A percentile compares a stretch with the other conserved stretches of the same genome.
Evolutionary conservation across 805 yeast genomes (phyloP).

Genomic region (Kuraishia hungarica): DNA sequence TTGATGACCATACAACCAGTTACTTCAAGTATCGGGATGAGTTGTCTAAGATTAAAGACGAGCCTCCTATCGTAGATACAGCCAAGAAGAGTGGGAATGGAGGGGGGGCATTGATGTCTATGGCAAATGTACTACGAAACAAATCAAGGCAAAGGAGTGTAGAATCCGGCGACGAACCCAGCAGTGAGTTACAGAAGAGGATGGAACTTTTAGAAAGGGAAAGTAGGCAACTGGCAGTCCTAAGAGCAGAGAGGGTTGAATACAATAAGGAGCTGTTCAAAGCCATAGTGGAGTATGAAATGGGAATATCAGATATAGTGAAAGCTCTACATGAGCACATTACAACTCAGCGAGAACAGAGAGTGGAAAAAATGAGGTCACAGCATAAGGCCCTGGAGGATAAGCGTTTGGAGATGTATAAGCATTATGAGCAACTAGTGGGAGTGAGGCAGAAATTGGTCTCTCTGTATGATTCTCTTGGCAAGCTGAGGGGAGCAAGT

Average conservation of each 20-base stretch:
- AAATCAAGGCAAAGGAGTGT: neutral
- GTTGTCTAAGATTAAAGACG: neutral
- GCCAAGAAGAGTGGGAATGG: neutral
- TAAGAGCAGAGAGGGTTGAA: conserved; percentile 3
- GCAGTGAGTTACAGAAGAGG: neutral
- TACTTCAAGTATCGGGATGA: neutral
- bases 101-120: neutral
- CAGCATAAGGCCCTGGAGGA: neutral
- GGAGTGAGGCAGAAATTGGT: neutral
- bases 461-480: neutral
- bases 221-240: neutral
- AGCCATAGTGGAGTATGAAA: conserved; percentile 7
- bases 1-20: neutral
- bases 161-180: neutral
- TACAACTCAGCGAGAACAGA: neutral
- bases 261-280: conserved; percentile 4
- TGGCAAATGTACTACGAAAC: neutral
- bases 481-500: neutral
- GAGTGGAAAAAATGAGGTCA: neutral
- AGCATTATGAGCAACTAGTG: neutral
- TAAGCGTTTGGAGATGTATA: neutral
- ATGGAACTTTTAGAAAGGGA: neutral
- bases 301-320: conserved; percentile 3
- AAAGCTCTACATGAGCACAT: conserved; percentile 4
- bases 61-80: neutral